Evolutionary conservation across 345 rosid genomes (phyloP), one percentile per base, ranked within the genome.

Genomic region (Camelina sativa): DNA sequence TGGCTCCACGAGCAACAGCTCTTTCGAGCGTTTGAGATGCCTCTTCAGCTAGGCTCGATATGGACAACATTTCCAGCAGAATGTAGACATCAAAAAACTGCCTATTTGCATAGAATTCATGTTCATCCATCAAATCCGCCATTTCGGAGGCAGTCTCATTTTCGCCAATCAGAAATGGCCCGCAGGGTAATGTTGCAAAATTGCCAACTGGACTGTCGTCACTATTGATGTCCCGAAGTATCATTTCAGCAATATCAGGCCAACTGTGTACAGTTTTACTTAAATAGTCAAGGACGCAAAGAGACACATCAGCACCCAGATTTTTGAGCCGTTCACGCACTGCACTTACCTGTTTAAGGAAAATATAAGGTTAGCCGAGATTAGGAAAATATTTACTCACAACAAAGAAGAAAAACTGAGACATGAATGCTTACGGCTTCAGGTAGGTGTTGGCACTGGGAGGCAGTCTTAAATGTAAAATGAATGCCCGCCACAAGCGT

Each of bases 1-100:
- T 81, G 73, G 87, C 87, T 76, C 99, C 98, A 72, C 87, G 87
- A 69, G 86, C 88, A 64, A 92, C 89, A 75, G 99, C 97, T 82
- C 89, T 89, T 86, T 91, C 95, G 47, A 96, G 89, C 11, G 96
- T 91, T 83, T 91, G 95, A 72, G 92, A 86, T 71, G 96, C 96
- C 80, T 92, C 96, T 72, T 78, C 85, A 65, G 96, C 95, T 75
- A 96, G 87, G 82, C 87, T 86, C 64, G 96, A 89, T 78, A 91
- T 88, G 22, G 99, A 91, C 48, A 96, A 77, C 97, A 96, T 91
- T 83, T 92, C 99, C 62, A 96, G 82, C 75, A 96, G 79, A 62
- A 96, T 82, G 79, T 85, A 91, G 54, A 92, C 88, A 78, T 96
- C 97, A 67, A 93, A 91, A 85, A 96, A 91, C 72, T 85, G 84